Base-by-base conservation (phyloP, 805 yeast genomes). In the Kluyveromyces starmeri region DNA sequence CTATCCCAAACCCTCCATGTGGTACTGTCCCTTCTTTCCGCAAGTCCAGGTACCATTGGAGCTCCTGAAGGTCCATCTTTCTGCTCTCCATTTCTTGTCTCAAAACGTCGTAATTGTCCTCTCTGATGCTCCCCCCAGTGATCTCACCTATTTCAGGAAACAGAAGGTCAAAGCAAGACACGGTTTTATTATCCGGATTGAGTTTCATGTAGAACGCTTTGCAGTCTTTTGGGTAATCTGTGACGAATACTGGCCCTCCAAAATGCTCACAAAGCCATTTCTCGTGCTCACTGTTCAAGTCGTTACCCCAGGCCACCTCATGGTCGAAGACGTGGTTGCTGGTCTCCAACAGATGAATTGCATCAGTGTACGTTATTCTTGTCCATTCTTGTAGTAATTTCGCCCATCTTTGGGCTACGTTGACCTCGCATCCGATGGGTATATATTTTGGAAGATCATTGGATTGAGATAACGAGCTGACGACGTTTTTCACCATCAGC, bases 1-100 rank as follows among this genome's bases (percentile, higher is more conserved):
- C 99, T 66, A 92, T 64, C 0, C 99, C 99, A 59, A 81, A 92
- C 0, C 99, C 99, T 31, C 98, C 98, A 53, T 89, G 97, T 0
- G 96, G 95, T 15, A 78, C 78, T 2, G 82, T 64, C 0, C 96
- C 97, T 46, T 81, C 77, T 41, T 64, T 64, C 40, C 98, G 67
- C 7, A 82, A 64, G 1, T 78, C 71, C 18, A 79, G 45, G 51
- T 88, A 92, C 99, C 99, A 92, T 20, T 71, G 66, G 55, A 92
- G 55, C 13, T 73, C 71, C 3, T 54, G 50, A 0, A 50, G 30
- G 35, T 72, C 69, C 88, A 86, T 82, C 2, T 61, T 62, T 36
- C 81, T 59, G 3, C 50, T 37, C 6, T 53, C 38, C 56, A 89
- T 75, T 39, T 73, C 80, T 1, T 41, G 41, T 2, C 62, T 45